phyloP scores from a whole-genome alignment of 1,284 basidiomycete genomes.

The Termitomyces sp. region DNA sequence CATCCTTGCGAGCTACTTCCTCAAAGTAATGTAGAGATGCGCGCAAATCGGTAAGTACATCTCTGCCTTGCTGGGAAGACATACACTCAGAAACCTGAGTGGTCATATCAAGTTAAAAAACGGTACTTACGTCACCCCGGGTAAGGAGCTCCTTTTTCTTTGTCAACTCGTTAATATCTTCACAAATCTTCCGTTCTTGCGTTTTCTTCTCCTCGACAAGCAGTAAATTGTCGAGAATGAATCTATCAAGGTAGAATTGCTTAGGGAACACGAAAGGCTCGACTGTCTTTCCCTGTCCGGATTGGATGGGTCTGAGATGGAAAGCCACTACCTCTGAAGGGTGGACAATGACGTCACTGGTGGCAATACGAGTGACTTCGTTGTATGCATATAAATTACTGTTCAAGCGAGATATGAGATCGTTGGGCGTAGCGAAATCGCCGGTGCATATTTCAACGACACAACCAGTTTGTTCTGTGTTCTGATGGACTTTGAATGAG shows the following conservation, averaged over 20 bases:
- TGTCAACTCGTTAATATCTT: conserved; percentile 43
- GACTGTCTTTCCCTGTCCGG: conserved; percentile 27
- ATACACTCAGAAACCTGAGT: background rate
- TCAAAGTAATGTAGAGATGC: conserved; percentile 66
- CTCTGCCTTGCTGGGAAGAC: conserved; percentile 43
- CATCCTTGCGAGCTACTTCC: conserved; percentile 48
- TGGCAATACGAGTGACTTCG: conserved; percentile 20
- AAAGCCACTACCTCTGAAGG: conserved; percentile 62
- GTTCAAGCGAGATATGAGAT: conserved; percentile 56
- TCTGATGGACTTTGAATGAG: conserved; percentile 18
- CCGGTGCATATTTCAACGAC: conserved; percentile 33
- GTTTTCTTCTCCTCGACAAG: conserved; percentile 43
- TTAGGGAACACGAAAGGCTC: conserved; percentile 58
- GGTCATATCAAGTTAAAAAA: background rate
- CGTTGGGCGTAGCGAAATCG: conserved; percentile 34
- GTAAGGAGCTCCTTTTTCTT: conserved; percentile 43
- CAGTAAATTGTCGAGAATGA: conserved; percentile 52
- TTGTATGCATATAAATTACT: conserved; percentile 35
- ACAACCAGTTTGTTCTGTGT: conserved; percentile 19
- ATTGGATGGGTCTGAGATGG: conserved; percentile 33
- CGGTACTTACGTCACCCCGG: conserved; percentile 45
- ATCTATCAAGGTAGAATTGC: conserved; percentile 65
- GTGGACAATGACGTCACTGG: conserved; percentile 51
- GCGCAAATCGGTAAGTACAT: conserved; percentile 54
- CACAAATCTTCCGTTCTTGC: conserved; percentile 39